Evolutionary conservation across 192 early-diverging fungal species (phyloP).

Genomic region (Phlyctochytrium planicorne): DNA sequence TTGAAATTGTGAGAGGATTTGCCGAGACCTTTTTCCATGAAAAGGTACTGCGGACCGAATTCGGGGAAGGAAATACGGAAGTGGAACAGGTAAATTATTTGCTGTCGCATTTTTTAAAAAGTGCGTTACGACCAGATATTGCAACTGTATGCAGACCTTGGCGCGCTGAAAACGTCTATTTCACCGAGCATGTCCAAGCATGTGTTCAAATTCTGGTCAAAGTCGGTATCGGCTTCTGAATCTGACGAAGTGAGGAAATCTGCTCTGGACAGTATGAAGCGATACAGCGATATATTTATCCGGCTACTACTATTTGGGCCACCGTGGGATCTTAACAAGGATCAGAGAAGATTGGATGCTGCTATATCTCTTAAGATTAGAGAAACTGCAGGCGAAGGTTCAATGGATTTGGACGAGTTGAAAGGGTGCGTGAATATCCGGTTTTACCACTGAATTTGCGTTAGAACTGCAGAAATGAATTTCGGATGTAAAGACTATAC

Average conservation of each 20-base stretch:
- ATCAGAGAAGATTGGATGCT: slow-evolving; percentile 52
- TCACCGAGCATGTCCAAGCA: neutral
- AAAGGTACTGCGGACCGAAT: neutral
- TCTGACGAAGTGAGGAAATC: neutral
- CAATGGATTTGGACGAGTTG: no score
- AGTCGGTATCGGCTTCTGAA: neutral
- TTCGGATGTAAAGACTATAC: slow-evolving; percentile 51
- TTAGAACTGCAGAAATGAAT: slow-evolving; percentile 42
- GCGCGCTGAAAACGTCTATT: slow-evolving; percentile 8
- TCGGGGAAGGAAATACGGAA: neutral
- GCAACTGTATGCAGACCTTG: no score
- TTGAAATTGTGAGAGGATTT: neutral
- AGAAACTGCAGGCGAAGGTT: no score
- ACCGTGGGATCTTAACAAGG: slow-evolving; percentile 39
- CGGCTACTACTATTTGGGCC: slow-evolving; percentile 47
- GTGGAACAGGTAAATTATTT: neutral
- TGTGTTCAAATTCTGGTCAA: slow-evolving; percentile 7
- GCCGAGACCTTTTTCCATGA: slow-evolving; percentile 4
- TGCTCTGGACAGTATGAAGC: slow-evolving; percentile 2
- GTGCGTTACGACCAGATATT: no score
- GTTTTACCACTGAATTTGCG: no score
- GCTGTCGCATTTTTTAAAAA: no score
- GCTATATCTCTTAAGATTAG: slow-evolving; percentile 38
- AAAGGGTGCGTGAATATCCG: no score
- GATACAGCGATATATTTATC: slow-evolving; percentile 30